phyloP scores from a whole-genome alignment of 352 stramenopile species.

The Globisporangium abappressorium region DNA sequence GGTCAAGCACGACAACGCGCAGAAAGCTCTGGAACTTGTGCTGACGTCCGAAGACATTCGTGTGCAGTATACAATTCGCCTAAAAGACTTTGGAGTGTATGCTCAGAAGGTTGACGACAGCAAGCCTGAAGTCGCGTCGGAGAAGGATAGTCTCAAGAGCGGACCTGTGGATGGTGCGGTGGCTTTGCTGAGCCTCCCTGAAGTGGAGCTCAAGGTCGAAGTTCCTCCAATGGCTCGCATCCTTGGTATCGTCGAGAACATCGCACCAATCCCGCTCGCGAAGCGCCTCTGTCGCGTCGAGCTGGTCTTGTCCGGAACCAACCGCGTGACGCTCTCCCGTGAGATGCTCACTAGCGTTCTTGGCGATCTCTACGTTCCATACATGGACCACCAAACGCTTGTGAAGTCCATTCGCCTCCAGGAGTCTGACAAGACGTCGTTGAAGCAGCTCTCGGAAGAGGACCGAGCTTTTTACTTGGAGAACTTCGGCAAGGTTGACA shows the following conservation, averaged over 20 bases:
- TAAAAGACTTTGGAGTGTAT: conserved; percentile 49
- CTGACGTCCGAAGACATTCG: conserved; percentile 49
- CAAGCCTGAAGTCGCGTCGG: conserved; percentile 4
- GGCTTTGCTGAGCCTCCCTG: conserved; percentile 35
- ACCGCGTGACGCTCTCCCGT: conserved; percentile 36
- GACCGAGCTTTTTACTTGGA: conserved; percentile 49
- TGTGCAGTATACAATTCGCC: conserved; percentile 41
- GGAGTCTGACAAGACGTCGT: conserved; percentile 40
- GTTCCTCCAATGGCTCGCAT: conserved; percentile 54
- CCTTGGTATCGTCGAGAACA: conserved; percentile 53
- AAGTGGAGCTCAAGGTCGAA: conserved; percentile 43
- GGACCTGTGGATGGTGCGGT: conserved; percentile 22
- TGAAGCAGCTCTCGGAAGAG: conserved; percentile 36
- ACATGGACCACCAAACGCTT: conserved; percentile 47
- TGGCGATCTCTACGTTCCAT: conserved; percentile 53
- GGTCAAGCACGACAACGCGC: conserved; percentile 39
- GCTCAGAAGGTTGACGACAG: conserved; percentile 26
- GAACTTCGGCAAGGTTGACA: conserved; percentile 47
- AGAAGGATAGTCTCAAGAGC: conserved; percentile 23
- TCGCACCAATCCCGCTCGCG: conserved; percentile 46
- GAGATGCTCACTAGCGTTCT: conserved; percentile 47
- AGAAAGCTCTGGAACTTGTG: conserved; percentile 47
- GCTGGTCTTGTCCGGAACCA: conserved; percentile 33
- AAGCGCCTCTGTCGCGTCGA: conserved; percentile 42
- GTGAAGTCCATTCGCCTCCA: conserved; percentile 48